Evolutionary conservation across 176 grass and related monocot species (phyloP).

Genomic region (Melocanna baccifera): DNA sequence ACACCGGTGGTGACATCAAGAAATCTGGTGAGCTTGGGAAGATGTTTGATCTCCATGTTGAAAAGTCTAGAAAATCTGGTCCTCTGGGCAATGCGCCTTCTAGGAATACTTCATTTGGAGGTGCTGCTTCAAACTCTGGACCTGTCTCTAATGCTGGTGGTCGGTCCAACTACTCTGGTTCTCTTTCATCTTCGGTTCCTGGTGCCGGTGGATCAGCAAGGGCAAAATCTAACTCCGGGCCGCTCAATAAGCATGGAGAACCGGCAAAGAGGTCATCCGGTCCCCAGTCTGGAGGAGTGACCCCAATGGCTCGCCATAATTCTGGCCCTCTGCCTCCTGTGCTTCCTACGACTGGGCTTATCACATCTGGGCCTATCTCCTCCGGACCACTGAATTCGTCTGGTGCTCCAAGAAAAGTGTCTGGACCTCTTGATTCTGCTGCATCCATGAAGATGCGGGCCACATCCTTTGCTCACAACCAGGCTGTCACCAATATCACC

Average conservation of each 20-base stretch:
- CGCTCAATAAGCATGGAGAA: conserved; percentile 92
- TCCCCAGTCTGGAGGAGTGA: conserved; percentile 85
- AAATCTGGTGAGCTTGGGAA: conserved; percentile 97
- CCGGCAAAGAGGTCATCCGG: conserved; percentile 80
- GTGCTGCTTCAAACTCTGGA: conserved; percentile 67
- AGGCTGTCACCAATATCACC: conserved; percentile 76
- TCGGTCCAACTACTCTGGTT: conserved; percentile 65
- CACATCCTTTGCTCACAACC: conserved; percentile 72
- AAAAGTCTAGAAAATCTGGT: conserved; percentile 94
- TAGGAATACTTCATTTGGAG: conserved; percentile 67
- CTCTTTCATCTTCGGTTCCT: conserved; percentile 66
- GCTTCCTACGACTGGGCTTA: conserved; percentile 84
- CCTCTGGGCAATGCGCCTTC: conserved; percentile 59
- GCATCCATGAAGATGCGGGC: conserved; percentile 74
- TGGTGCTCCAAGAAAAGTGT: conserved; percentile 78
- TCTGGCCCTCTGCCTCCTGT: conserved; percentile 80
- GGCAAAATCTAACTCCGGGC: conserved; percentile 86
- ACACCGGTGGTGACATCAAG: conserved; percentile 95
- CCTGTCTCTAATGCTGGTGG: conserved; percentile 66
- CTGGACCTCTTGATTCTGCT: conserved; percentile 72
- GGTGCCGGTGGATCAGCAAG: conserved; percentile 60
- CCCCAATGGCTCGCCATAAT: conserved; percentile 82
- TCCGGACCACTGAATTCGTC: conserved; percentile 83
- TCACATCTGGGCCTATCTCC: conserved; percentile 85
- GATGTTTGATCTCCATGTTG: conserved; percentile 96